Evolutionary conservation across 768 basidiomycete genomes (phyloP).

Genomic region (Phaeotremella fagi): DNA sequence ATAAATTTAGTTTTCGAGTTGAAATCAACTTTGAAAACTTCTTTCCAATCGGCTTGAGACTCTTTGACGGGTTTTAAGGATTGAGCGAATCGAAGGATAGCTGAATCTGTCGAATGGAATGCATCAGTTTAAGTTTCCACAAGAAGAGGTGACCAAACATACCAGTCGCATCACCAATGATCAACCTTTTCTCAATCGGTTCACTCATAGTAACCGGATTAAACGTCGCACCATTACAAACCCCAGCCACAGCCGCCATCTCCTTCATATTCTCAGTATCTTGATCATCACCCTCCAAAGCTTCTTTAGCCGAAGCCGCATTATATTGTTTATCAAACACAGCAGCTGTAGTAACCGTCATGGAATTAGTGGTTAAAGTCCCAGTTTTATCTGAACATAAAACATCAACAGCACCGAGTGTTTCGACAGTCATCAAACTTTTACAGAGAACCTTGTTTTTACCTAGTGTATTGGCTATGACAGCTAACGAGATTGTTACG

Average conservation of each 20-base stretch:
- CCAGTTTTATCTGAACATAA: slow-evolving; percentile 58
- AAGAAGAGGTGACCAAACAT: not conserved
- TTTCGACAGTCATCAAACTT: slow-evolving; percentile 63
- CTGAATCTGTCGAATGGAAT: slow-evolving; percentile 52
- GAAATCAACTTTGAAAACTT: slow-evolving; percentile 42
- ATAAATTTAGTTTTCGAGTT: slow-evolving; percentile 58
- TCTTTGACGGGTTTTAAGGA: slow-evolving; percentile 24
- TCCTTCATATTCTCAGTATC: slow-evolving; percentile 9
- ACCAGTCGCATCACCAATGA: slow-evolving; percentile 59
- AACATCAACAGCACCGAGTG: slow-evolving; percentile 61
- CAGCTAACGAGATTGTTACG: slow-evolving; percentile 37
- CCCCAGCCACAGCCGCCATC: slow-evolving; percentile 50
- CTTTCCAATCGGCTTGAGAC: slow-evolving; percentile 44
- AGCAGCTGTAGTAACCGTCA: slow-evolving; percentile 57
- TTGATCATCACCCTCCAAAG: slow-evolving; percentile 12
- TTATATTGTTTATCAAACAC: slow-evolving; percentile 44
- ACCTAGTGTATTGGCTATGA: slow-evolving; percentile 53
- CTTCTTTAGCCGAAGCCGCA: slow-evolving; percentile 26
- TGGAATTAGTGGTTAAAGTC: slow-evolving; percentile 57
- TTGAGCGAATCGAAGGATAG: slow-evolving; percentile 55
- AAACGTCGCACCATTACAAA: slow-evolving; percentile 57
- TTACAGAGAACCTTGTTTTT: slow-evolving; percentile 58
- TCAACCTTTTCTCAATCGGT: slow-evolving; percentile 20
- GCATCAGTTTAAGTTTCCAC: not conserved
- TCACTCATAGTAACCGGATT: slow-evolving; percentile 48